Percentiles rank a stretch among this genome's conserved stretches.
phyloP scores from a whole-genome alignment of 805 yeast species.

The Komagataella phaffii region DNA sequence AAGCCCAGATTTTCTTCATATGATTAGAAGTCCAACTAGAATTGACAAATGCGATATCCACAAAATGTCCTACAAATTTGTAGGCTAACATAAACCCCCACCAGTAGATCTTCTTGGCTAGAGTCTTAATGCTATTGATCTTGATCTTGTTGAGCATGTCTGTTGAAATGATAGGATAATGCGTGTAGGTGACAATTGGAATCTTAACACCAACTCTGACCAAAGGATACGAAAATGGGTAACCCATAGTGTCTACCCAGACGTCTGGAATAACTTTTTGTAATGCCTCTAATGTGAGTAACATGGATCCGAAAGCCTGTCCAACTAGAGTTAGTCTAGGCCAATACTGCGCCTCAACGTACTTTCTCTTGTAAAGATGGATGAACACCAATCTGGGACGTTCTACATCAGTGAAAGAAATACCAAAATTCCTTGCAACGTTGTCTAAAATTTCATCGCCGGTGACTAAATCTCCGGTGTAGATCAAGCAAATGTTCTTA shows the following conservation, averaged over 20 bases:
- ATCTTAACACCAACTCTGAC: conserved; percentile 41
- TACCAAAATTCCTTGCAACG: conserved; percentile 42
- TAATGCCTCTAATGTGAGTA: conserved; percentile 61
- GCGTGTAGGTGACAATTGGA: conserved; percentile 84
- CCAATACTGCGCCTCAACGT: background rate
- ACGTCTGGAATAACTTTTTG: conserved; percentile 64
- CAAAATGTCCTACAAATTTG: conserved; percentile 50
- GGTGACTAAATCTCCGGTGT: conserved; percentile 23
- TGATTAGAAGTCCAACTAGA: conserved; percentile 90
- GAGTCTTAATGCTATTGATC: conserved; percentile 12
- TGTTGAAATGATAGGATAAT: conserved; percentile 79
- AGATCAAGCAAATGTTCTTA: conserved; percentile 48
- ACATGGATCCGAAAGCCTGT: conserved; percentile 71
- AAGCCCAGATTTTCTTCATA: conserved; percentile 49
- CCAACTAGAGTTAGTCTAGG: conserved; percentile 58
- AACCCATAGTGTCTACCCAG: conserved; percentile 92
- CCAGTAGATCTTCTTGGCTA: conserved; percentile 59
- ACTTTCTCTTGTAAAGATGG: conserved; percentile 28
- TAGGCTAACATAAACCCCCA: conserved; percentile 47
- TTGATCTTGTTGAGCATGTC: conserved; percentile 70
- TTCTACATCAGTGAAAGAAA: conserved; percentile 25
- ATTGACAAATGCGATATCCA: conserved; percentile 58
- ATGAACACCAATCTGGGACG: conserved; percentile 44
- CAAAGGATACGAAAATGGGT: conserved; percentile 74
- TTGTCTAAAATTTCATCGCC: conserved; percentile 35